These are phyloP conservation scores for Aspergillus steynii DNA, from an alignment of 495 filamentous ascomycete genomes.

Conservation along the genomic window DNA sequence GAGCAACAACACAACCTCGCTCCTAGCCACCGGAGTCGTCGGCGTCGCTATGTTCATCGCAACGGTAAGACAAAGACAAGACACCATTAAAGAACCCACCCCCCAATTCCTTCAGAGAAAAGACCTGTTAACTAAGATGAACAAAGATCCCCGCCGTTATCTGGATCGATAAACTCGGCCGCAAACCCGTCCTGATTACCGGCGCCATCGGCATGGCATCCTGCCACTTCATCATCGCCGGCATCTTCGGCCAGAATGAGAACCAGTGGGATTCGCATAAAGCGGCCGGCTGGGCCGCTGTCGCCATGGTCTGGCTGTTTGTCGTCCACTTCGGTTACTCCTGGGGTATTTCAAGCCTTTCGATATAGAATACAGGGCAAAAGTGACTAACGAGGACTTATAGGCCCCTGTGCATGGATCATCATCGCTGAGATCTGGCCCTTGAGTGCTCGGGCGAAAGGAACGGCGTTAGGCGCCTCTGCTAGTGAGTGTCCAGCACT, in stretches of 20 bases:
- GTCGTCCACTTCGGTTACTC: constrained; percentile 74
- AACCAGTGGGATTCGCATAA: constrained; percentile 58
- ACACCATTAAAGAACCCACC: no score
- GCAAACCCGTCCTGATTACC: constrained; percentile 61
- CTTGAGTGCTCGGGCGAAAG: constrained; percentile 69
- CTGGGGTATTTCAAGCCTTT: constrained; percentile 48
- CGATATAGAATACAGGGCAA: background rate
- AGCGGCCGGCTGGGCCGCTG: constrained; percentile 69
- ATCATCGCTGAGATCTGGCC: constrained; percentile 76
- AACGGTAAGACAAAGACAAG: background rate
- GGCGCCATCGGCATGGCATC: constrained; percentile 66
- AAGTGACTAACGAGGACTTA: background rate
- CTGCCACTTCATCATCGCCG: constrained; percentile 68
- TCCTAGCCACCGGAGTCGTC: constrained; percentile 71
- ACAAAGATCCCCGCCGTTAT: constrained; percentile 8
- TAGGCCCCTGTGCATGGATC: constrained; percentile 62
- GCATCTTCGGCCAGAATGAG: constrained; percentile 62
- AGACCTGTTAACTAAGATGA: background rate
- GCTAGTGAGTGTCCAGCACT: constrained; percentile 33
- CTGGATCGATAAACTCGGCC: constrained; percentile 57
- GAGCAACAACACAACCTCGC: constrained; percentile 51
- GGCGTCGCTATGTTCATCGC: constrained; percentile 60
- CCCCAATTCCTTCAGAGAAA: background rate
- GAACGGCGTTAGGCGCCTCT: constrained; percentile 69
- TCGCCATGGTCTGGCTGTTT: constrained; percentile 49